Evolutionary conservation across 768 basidiomycete genomes (phyloP).

Genomic region (Symmetrospora coprosmae): DNA sequence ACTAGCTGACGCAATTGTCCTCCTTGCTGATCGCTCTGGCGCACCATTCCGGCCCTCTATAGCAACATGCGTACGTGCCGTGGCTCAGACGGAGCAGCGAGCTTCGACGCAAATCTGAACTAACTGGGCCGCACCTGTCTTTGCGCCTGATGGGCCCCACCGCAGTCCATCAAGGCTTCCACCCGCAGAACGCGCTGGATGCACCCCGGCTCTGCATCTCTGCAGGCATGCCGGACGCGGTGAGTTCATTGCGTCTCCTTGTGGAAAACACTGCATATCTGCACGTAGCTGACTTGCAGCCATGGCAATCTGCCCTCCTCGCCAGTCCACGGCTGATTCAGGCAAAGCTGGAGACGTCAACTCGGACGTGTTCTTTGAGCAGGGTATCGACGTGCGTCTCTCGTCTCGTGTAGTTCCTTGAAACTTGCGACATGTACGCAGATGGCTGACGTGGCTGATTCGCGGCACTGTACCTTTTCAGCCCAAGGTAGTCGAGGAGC

Average conservation of each 20-base stretch:
- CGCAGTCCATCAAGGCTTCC: constrained; percentile 62
- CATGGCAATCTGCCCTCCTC: too few species aligned
- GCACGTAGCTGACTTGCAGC: too few species aligned
- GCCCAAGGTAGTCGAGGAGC: constrained; percentile 48
- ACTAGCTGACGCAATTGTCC: too few species aligned
- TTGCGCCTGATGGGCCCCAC: not conserved
- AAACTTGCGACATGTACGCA: not conserved
- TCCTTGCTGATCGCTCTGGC: too few species aligned
- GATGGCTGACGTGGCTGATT: not conserved
- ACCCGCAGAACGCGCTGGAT: constrained; percentile 77
- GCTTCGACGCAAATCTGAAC: not conserved
- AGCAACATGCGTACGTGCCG: too few species aligned
- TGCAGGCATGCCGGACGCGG: constrained; percentile 53
- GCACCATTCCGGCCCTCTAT: too few species aligned
- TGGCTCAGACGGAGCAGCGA: too few species aligned
- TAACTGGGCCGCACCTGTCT: not conserved
- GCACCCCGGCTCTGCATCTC: constrained; percentile 94
- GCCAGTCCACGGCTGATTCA: constrained; percentile 34
- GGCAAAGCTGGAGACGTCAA: constrained; percentile 51
- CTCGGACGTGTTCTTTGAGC: constrained; percentile 79
- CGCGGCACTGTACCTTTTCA: constrained; percentile 36
- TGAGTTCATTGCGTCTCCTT: not conserved
- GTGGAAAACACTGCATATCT: constrained; percentile 24
- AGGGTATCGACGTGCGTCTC: constrained; percentile 42
- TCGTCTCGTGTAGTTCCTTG: not conserved